Percentiles rank a stretch among this genome's conserved stretches.
Evolutionary conservation across 2,329 filamentous ascomycete species (phyloP).

Genomic region (Colletotrichum noveboracense): DNA sequence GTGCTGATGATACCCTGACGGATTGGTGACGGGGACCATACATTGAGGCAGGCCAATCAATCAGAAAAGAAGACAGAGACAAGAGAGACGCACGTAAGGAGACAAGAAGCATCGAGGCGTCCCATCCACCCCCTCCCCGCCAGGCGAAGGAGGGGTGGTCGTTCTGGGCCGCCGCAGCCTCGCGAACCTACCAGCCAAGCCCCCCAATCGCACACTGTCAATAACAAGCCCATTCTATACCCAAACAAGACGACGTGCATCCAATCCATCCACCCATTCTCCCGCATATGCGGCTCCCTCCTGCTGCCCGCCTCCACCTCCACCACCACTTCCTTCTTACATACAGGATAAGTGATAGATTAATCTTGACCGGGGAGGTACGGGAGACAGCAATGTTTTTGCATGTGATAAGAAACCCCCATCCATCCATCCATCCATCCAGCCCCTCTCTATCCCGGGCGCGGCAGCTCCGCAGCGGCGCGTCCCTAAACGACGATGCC

Average conservation of each 20-base stretch:
- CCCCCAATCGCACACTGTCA: neutral
- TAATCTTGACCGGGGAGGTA: neutral
- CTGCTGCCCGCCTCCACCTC: neutral
- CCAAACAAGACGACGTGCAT: conserved; percentile 6
- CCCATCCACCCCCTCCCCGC: neutral
- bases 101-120: neutral
- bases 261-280: neutral
- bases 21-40: neutral
- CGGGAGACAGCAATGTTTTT: neutral
- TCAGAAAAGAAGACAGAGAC: neutral
- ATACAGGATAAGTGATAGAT: neutral
- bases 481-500: neutral
- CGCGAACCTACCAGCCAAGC: neutral
- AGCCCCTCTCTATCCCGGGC: neutral
- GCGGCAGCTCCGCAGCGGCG: neutral
- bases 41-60: neutral
- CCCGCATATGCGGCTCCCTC: conserved; percentile 9
- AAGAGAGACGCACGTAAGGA: neutral
- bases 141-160: neutral
- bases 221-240: neutral
- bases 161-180: neutral
- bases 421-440: neutral
- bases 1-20: neutral
- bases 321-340: neutral
- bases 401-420: conserved; percentile 5